Conservation (phyloP, 2,329 filamentous ascomycete species). For the Biscogniauxia sp. region DNA sequence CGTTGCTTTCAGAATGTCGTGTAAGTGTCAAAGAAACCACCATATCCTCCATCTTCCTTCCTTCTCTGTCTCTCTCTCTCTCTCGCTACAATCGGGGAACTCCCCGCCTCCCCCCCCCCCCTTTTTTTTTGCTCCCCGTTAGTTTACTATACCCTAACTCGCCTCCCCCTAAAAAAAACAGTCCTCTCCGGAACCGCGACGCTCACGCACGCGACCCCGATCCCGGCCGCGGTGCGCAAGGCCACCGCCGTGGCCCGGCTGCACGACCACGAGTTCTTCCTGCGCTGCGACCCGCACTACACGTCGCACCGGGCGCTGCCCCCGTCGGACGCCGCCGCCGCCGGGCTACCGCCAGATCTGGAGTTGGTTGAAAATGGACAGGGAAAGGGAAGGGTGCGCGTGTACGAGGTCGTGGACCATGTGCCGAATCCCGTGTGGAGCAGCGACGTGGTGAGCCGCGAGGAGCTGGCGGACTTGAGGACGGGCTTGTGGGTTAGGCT, state of each 20-base stretch:
- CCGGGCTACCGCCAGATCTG: background rate
- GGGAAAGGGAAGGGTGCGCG: slow-evolving; percentile 21
- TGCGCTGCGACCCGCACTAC: slow-evolving; percentile 52
- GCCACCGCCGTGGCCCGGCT: slow-evolving; percentile 40
- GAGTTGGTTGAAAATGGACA: no score
- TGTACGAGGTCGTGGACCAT: slow-evolving; percentile 50
- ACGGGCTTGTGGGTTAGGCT: slow-evolving; percentile 51
- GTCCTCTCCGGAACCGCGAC: slow-evolving; percentile 45
- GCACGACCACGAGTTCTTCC: slow-evolving; percentile 51
- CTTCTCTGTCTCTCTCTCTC: no score
- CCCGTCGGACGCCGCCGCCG: slow-evolving; percentile 6
- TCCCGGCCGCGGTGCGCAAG: slow-evolving; percentile 35
- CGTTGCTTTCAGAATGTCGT: background rate
- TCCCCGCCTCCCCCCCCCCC: no score
- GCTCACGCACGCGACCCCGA: slow-evolving; percentile 41
- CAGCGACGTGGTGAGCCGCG: slow-evolving; percentile 50
- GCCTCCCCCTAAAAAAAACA: slow-evolving; percentile 7
- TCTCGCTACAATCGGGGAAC: no score
- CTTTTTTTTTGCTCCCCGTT: no score
- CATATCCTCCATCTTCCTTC: background rate
- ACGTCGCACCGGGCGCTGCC: slow-evolving; percentile 33
- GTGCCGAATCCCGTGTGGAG: slow-evolving; percentile 56
- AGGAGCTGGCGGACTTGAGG: slow-evolving; percentile 52
- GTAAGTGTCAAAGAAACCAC: background rate
- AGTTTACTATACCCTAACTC: no score